A percentile compares a stretch with the other conserved stretches of the same genome.
phyloP scores from a whole-genome alignment of 1,284 basidiomycete genomes.

The Ustilago trichophora region DNA sequence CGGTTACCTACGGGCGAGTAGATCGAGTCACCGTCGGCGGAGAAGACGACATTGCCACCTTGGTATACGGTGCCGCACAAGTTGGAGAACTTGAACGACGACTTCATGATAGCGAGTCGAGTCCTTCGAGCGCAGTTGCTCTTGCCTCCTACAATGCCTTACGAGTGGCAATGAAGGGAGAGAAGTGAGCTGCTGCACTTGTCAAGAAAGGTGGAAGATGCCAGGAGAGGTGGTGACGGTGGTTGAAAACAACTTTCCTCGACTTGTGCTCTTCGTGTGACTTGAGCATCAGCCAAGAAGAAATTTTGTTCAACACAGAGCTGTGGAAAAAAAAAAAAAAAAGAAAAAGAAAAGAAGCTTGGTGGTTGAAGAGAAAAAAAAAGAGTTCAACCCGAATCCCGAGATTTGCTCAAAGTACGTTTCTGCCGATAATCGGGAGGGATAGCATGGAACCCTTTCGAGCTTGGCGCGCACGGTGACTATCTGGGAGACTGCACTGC shows the following conservation, averaged over 20 bases:
- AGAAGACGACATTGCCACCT: conserved; percentile 93
- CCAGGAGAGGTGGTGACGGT: neutral
- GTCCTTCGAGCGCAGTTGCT: conserved; percentile 3
- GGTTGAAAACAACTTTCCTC: too few relatives aligned
- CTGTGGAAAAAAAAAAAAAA: too few relatives aligned
- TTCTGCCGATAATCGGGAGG: too few relatives aligned
- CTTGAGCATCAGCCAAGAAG: too few relatives aligned
- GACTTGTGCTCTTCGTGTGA: too few relatives aligned
- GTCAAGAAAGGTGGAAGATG: neutral
- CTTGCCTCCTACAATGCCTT: conserved; percentile 1
- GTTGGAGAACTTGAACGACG: conserved; percentile 77
- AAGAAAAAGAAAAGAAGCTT: too few relatives aligned
- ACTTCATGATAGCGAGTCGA: conserved; percentile 49
- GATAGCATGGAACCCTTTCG: too few relatives aligned
- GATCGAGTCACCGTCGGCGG: conserved; percentile 85
- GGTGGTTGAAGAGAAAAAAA: too few relatives aligned
- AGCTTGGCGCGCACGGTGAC: conserved; percentile 4
- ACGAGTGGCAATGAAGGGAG: neutral
- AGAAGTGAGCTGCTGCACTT: conserved; percentile 1
- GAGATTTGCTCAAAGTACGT: too few relatives aligned
- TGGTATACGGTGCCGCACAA: conserved; percentile 95
- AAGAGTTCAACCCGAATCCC: too few relatives aligned
- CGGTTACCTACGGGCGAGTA: conserved; percentile 95
- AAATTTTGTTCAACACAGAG: too few relatives aligned
- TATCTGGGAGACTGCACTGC: neutral